Evolutionary conservation across 495 filamentous ascomycete genomes (phyloP).

Genomic region (Talaromyces thailandensis): DNA sequence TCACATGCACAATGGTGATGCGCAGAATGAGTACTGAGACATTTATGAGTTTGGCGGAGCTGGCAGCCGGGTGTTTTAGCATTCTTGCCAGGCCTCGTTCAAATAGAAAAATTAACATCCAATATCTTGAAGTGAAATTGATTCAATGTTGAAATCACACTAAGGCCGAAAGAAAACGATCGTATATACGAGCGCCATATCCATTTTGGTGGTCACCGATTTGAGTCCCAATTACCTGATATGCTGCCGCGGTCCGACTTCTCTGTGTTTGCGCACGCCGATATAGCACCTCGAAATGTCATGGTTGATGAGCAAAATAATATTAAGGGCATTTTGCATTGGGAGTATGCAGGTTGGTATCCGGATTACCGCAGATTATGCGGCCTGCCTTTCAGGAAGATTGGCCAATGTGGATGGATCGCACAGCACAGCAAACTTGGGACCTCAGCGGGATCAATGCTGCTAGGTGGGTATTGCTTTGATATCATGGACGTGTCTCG

Average conservation of each 20-base stretch:
- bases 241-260: constrained; percentile 23
- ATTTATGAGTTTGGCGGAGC: too few relatives aligned
- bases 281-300: constrained; percentile 25
- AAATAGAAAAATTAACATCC: background rate
- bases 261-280: constrained; percentile 20
- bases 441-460: constrained; percentile 30
- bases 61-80: too few relatives aligned
- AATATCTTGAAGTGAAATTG: background rate
- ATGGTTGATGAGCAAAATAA: constrained; percentile 25
- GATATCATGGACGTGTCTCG: constrained; percentile 3
- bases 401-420: constrained; percentile 32
- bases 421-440: constrained; percentile 28
- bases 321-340: constrained; percentile 38
- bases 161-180: background rate
- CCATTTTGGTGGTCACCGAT: constrained; percentile 17
- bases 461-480: constrained; percentile 31
- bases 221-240: constrained; percentile 18
- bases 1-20: too few relatives aligned
- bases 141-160: too few relatives aligned
- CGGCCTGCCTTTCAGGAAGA: constrained; percentile 21
- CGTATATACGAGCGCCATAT: constrained; percentile 32
- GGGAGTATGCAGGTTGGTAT: constrained; percentile 42
- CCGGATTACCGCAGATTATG: constrained; percentile 38
- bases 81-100: too few relatives aligned
- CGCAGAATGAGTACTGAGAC: too few relatives aligned